Conservation (phyloP, 2,329 filamentous ascomycete species). For the Fusarium sp. region DNA sequence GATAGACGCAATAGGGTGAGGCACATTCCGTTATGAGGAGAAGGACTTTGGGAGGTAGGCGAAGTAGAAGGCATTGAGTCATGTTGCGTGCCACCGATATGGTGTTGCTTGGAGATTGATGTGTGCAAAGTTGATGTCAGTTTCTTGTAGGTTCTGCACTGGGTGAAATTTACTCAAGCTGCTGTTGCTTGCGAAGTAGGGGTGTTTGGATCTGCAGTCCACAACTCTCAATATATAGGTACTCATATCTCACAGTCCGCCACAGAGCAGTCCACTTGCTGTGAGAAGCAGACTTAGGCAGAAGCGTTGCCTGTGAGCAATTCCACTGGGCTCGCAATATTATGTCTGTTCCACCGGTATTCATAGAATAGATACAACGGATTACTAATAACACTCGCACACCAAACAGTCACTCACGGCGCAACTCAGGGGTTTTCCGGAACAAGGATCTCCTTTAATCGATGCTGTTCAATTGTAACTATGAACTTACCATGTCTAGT, state of each 20-base stretch:
- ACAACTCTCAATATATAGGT: neutral
- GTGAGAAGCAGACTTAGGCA: neutral
- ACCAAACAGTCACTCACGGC: neutral
- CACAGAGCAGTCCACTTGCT: neutral
- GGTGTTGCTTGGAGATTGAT: neutral
- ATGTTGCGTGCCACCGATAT: neutral
- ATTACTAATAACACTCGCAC: neutral
- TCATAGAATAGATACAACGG: neutral
- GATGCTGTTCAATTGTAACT: accelerated
- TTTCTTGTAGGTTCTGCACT: neutral
- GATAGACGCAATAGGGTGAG: neutral
- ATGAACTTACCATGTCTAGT: accelerated
- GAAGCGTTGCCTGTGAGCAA: neutral
- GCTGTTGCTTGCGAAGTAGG: accelerated
- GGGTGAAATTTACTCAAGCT: accelerated
- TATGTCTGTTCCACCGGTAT: too few species aligned
- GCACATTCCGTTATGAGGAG: neutral
- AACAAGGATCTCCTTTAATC: neutral
- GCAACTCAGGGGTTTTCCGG: neutral
- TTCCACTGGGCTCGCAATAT: accelerated
- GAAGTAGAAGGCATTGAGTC: neutral
- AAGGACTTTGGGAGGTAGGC: neutral
- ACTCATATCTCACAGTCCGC: neutral
- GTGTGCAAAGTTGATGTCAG: neutral
- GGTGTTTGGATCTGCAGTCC: accelerated